These are phyloP conservation scores for Aciculosporium take DNA, from an alignment of 2,329 filamentous ascomycete genomes.

Conservation along the genomic window DNA sequence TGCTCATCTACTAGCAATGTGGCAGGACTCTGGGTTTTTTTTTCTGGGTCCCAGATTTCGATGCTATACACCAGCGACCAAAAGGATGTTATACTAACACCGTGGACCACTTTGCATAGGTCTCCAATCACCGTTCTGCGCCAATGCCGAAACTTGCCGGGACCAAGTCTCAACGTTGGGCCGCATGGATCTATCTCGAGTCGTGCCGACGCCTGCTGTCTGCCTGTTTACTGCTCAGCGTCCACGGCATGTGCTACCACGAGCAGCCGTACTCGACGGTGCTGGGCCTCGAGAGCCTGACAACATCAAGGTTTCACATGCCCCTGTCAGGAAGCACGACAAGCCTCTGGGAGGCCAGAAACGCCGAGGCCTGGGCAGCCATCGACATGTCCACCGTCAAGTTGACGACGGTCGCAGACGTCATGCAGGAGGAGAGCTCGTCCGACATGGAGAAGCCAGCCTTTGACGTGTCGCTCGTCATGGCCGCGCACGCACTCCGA, in stretches of 20 bases:
- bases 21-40: no score
- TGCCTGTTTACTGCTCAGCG: slow-evolving; percentile 42
- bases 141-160: not conserved
- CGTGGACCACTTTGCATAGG: slow-evolving; percentile 1
- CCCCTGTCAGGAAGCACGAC: slow-evolving; percentile 31
- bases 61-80: no score
- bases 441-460: slow-evolving; percentile 20
- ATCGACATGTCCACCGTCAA: slow-evolving; percentile 16
- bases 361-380: slow-evolving; percentile 31
- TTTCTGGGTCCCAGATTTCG: not conserved
- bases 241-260: slow-evolving; percentile 39
- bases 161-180: slow-evolving; percentile 28
- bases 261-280: slow-evolving; percentile 28
- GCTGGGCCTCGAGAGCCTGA: slow-evolving; percentile 23
- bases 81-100: no score
- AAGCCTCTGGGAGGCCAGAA: slow-evolving; percentile 34
- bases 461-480: slow-evolving; percentile 27
- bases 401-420: slow-evolving; percentile 14
- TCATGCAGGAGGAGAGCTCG: slow-evolving; percentile 19
- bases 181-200: slow-evolving; percentile 37
- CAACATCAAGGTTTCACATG: slow-evolving; percentile 24
- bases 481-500: slow-evolving; percentile 23
- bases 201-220: slow-evolving; percentile 38
- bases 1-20: slow-evolving; percentile 2
- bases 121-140: slow-evolving; percentile 2